Base-by-base conservation (phyloP, 129 eudicot species). In the Helichrysum umbraculigerum region DNA sequence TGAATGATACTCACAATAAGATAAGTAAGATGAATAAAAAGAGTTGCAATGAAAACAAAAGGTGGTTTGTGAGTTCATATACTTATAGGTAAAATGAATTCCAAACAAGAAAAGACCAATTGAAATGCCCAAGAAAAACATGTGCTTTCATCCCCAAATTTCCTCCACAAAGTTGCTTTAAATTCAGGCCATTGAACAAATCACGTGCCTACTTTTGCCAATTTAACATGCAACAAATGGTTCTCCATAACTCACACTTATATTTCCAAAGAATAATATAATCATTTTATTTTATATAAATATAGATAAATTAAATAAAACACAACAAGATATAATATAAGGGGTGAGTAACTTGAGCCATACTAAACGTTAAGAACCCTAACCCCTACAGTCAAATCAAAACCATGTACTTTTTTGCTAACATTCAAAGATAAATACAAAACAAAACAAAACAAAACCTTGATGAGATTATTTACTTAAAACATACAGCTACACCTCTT, bases 191-290 rank as follows among this genome's bases (percentile, higher is more conserved):
- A 79, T 57, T 25, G 79, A 73, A 79, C 79, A 69, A 30, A 57
- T 80, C 83, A 73, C 30, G 64, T 80, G 83, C 83, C 71, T 57
- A 80, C 75, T 29, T 73, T 80, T 73, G 39, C 74, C 75, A 73
- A 74, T 66, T 44, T 17, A 47, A 80, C 83, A 80, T 80, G 79
- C 74, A 74, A 80, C 14, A 52, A 29, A 34, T 41, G 50, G 65
- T 28, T 65, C 29, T 58, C 74, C 76, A 72, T 9, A 73, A 73
- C 69, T 69, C 70, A 79, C 73, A 67, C 65, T 56, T 50, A 71
- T 33, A 30, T n/a, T n/a, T 20, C 9, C 29, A 66, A 35, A 7
- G 65, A 29, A 6, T 28, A 52, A 20, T n/a, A n/a, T n/a, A n/a
- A n/a, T n/a, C n/a, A n/a, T n/a, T n/a, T n/a, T n/a, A n/a, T n/a